Conservation (phyloP, 495 filamentous ascomycete species). For the Evansstolkia leycettana region DNA sequence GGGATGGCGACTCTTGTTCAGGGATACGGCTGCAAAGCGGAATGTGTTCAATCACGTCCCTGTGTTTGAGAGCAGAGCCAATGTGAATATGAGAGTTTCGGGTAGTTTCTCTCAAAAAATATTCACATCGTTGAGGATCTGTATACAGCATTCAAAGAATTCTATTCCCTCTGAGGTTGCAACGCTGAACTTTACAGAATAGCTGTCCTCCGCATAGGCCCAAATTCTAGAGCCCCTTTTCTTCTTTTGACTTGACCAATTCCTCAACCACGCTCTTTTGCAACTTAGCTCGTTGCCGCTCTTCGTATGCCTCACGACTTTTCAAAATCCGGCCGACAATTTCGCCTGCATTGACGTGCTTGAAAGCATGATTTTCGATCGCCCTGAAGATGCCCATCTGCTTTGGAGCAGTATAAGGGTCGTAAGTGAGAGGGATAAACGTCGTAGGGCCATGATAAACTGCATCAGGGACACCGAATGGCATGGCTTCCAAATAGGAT, state of each 20-base stretch:
- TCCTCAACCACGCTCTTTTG: conserved; percentile 67
- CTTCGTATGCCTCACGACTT: conserved; percentile 75
- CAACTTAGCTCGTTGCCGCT: conserved; percentile 76
- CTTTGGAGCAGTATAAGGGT: conserved; percentile 73
- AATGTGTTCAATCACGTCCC: too few species aligned
- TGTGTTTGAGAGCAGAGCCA: too few species aligned
- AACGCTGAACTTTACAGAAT: too few species aligned
- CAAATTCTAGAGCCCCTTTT: too few species aligned
- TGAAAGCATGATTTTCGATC: conserved; percentile 60
- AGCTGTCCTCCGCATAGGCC: too few species aligned
- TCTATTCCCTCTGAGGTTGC: too few species aligned
- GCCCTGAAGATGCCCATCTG: conserved; percentile 68
- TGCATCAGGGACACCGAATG: conserved; percentile 59
- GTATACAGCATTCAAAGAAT: too few species aligned
- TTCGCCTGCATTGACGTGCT: conserved; percentile 79
- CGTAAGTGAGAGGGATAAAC: conserved; percentile 77
- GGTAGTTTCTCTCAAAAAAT: too few species aligned
- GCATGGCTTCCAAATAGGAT: conserved; percentile 61
- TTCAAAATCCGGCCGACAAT: conserved; percentile 86
- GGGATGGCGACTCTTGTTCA: too few species aligned
- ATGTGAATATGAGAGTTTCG: too few species aligned
- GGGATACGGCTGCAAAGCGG: too few species aligned
- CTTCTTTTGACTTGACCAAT: conserved; percentile 26
- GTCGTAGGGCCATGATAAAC: conserved; percentile 94
- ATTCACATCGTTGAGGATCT: too few species aligned